Evolutionary conservation across 257 asterid species (phyloP).

Genomic region (Nicotiana undulata): DNA sequence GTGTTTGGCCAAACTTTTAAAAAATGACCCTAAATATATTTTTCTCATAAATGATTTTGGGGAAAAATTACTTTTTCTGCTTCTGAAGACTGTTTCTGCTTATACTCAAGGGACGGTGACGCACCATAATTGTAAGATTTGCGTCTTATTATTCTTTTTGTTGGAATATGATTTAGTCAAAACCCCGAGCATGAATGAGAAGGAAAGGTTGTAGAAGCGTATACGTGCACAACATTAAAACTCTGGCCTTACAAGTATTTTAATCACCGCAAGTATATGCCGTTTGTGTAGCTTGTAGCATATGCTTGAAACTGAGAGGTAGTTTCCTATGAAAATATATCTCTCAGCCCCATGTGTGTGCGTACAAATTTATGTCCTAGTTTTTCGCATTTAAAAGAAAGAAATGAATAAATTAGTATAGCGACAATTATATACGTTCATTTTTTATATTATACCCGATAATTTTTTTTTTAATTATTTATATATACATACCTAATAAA

Average conservation of each 20-base stretch:
- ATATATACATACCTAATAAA: no score
- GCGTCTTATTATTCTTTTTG: neutral
- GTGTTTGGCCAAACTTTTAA: no score
- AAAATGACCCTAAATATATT: no score
- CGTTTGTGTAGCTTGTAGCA: neutral
- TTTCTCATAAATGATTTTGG: no score
- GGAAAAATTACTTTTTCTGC: no score
- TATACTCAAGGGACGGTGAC: neutral
- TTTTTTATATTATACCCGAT: no score
- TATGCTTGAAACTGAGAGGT: neutral
- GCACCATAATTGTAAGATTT: neutral
- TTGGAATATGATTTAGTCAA: neutral
- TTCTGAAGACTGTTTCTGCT: no score
- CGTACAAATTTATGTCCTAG: neutral
- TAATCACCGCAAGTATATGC: slow-evolving; percentile 1
- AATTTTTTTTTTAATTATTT: no score
- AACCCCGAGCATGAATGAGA: neutral
- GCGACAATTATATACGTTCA: no score
- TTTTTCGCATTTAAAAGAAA: neutral
- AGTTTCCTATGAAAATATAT: neutral
- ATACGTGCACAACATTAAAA: neutral
- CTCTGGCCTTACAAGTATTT: neutral
- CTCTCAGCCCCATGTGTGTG: neutral
- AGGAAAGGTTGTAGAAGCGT: neutral
- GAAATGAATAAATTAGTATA: no score